Base-by-base conservation (phyloP, 106 monocot species). In the Phalaenopsis aphrodite region DNA sequence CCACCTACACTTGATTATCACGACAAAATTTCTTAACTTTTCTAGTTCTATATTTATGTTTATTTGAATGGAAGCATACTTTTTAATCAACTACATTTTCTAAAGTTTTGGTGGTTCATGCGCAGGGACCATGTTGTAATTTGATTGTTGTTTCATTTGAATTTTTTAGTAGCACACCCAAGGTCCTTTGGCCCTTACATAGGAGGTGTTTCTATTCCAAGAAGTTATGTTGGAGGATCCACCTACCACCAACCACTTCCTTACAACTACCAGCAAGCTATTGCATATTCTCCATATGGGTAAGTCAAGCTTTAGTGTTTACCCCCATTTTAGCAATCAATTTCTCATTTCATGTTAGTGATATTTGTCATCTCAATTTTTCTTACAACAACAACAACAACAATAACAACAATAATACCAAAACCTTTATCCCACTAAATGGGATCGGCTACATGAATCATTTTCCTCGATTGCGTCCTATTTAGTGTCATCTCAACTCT, bases 221-320 rank as follows among this genome's bases (percentile, higher is more conserved):
- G 86, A 38, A 56, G 83, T 71, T 89, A 82, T 79, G 42, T 81
- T 81, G 87, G 88, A 85, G 85, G 81, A 78, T 84, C 91, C 8
- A 55, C 78, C 41, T 82, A 88, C 78, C 81, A 84, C 42, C 89
- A 86, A 75, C 68, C 78, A 16, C 52, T 84, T 81, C 85, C 87
- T 15, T 89, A 86, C 73, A 81, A 75, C 78, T 89, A 92, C 78
- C 87, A 87, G 48, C 89, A 92, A 83, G 81, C 86, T 7, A 57
- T 89, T 79, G 52, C 82, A 80, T 89, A 89, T 84, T 78, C 85
- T 57, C 82, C 87, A 30, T 86, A 87, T 72, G 87, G 86, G 89
- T 90, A 79, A 80, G 87, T 83, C 76, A 7, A 74, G 43, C 74
- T 2, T 81, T 42, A 42, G 49, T 55, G 52, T 4, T 56, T 75